phyloP scores from a whole-genome alignment of 371 early-diverging fungal species.

The Mucor saturninus region DNA sequence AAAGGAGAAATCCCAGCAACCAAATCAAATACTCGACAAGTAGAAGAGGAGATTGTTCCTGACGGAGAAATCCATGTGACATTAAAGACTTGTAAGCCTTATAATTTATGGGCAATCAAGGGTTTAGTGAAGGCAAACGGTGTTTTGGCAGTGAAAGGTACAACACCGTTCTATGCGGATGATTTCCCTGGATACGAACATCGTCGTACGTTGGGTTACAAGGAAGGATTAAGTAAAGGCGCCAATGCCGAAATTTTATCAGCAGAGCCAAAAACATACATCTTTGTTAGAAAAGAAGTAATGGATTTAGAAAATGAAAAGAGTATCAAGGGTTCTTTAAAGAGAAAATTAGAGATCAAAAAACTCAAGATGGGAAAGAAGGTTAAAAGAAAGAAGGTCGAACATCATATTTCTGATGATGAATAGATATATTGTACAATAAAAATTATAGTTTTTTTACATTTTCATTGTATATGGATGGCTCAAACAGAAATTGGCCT shows the following conservation, averaged over 20 bases:
- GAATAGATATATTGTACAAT: constrained; percentile 5
- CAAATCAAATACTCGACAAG: constrained; percentile 9
- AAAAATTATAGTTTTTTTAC: background rate
- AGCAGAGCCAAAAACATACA: constrained; percentile 70
- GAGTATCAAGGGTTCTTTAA: constrained; percentile 29
- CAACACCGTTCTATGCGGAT: constrained; percentile 68
- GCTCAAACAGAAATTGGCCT: constrained; percentile 1
- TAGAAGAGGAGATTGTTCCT: constrained; percentile 15
- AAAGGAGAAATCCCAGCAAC: constrained; percentile 28
- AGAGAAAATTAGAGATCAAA: constrained; percentile 23
- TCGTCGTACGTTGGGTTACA: constrained; percentile 92
- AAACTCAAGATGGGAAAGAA: constrained; percentile 28
- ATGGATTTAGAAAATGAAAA: constrained; percentile 50
- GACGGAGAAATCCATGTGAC: constrained; percentile 83
- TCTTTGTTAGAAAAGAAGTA: constrained; percentile 66
- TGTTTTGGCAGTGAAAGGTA: constrained; percentile 56
- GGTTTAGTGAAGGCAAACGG: constrained; percentile 73
- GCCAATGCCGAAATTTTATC: constrained; percentile 82
- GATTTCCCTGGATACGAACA: constrained; percentile 91
- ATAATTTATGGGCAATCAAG: constrained; percentile 86
- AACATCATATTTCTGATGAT: constrained; percentile 9
- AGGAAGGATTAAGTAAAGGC: constrained; percentile 75
- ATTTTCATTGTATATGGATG: background rate
- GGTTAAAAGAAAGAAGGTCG: constrained; percentile 23
- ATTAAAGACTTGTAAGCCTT: constrained; percentile 86